Percentiles rank a stretch among this genome's conserved stretches.
These are phyloP conservation scores for Entomortierella chlamydospora DNA, from an alignment of 192 early-diverging fungal genomes.

Conservation along the genomic window DNA sequence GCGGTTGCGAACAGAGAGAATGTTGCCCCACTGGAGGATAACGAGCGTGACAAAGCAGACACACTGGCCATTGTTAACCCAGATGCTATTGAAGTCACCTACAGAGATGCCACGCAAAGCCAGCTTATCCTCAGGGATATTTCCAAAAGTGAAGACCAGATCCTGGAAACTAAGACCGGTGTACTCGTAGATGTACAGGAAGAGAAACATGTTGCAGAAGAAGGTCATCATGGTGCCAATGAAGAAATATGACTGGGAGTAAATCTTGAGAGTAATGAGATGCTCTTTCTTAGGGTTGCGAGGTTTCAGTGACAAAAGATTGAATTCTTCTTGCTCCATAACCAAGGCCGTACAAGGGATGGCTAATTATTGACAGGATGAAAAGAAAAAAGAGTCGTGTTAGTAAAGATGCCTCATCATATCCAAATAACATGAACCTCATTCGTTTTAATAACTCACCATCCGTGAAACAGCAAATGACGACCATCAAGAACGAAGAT, in stretches of 20 bases:
- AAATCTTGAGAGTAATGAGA: conserved; percentile 73
- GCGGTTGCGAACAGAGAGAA: conserved; percentile 67
- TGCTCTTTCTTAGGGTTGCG: conserved; percentile 76
- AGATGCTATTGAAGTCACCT: conserved; percentile 58
- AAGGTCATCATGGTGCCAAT: conserved; percentile 77
- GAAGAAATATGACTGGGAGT: conserved; percentile 82
- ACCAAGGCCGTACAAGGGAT: conserved; percentile 76
- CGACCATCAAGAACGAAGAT: conserved; percentile 83
- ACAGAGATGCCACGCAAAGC: conserved; percentile 53
- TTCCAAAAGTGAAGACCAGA: conserved; percentile 48
- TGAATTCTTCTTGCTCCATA: conserved; percentile 80
- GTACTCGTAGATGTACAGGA: conserved; percentile 70
- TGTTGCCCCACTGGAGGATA: conserved; percentile 70
- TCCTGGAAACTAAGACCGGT: conserved; percentile 64
- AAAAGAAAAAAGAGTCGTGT: conserved; percentile 29
- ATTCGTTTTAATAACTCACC: conserved; percentile 48
- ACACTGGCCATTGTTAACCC: conserved; percentile 65
- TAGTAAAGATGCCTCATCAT: not conserved
- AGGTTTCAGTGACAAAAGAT: conserved; percentile 77
- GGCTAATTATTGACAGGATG: conserved; percentile 54
- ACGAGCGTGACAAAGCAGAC: conserved; percentile 73
- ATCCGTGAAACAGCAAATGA: conserved; percentile 75
- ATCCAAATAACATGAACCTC: not conserved
- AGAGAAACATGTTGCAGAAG: conserved; percentile 78
- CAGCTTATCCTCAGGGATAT: conserved; percentile 39